Percentiles rank a stretch among this genome's conserved stretches.
phyloP scores from a whole-genome alignment of 768 basidiomycete genomes.

The Suillus lakei region DNA sequence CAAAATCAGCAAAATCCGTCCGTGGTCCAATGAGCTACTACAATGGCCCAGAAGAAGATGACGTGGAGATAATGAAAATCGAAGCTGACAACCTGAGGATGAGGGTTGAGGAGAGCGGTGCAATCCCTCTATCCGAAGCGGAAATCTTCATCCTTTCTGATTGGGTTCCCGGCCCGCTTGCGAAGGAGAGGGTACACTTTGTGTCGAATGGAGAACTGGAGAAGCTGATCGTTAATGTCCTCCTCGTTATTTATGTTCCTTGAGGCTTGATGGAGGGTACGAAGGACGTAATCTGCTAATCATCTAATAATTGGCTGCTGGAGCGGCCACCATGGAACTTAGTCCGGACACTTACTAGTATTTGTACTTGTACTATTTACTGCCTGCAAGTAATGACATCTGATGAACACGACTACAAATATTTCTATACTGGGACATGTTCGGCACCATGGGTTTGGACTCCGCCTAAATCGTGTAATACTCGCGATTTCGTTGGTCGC shows the following conservation, averaged over 20 bases:
- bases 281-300: conserved; percentile 3
- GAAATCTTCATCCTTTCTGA: conserved; percentile 67
- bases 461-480: conserved; percentile 26
- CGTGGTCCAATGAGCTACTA: conserved; percentile 53
- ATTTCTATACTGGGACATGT: background rate
- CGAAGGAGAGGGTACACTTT: conserved; percentile 73
- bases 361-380: conserved; percentile 11
- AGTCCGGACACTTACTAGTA: background rate
- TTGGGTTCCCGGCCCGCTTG: conserved; percentile 48
- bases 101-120: conserved; percentile 71
- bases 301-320: conserved; percentile 7
- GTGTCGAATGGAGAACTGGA: conserved; percentile 68
- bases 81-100: conserved; percentile 47
- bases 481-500: conserved; percentile 34
- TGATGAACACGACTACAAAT: background rate
- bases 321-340: background rate
- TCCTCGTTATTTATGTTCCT: conserved; percentile 72
- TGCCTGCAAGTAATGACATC: conserved; percentile 1
- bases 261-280: conserved; percentile 32
- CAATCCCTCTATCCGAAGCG: conserved; percentile 63
- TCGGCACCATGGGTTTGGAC: conserved; percentile 17
- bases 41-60: conserved; percentile 45
- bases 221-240: conserved; percentile 76
- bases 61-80: conserved; percentile 29
- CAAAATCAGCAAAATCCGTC: conserved; percentile 39